Evolutionary conservation across 371 early-diverging fungal genomes (phyloP).

Genomic region (Mucor piriformis): DNA sequence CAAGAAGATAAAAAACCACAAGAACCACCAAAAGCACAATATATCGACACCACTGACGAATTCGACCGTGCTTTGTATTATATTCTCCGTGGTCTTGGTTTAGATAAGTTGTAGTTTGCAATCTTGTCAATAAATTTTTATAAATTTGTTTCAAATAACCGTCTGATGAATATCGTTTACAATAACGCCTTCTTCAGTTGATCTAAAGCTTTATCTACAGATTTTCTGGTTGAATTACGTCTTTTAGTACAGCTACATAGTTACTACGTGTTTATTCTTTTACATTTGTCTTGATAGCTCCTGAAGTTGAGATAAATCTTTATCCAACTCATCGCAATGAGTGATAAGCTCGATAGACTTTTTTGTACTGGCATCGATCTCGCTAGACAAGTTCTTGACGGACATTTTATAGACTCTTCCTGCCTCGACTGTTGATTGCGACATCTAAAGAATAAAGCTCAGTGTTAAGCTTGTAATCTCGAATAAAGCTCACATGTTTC

Average conservation of each 20-base stretch:
- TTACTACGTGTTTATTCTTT: not conserved
- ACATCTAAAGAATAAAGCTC: constrained; percentile 16
- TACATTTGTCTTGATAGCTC: constrained; percentile 31
- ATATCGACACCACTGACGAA: not conserved
- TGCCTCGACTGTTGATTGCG: constrained; percentile 22
- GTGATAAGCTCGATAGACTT: constrained; percentile 26
- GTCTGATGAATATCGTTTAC: not conserved
- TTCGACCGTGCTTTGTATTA: not conserved
- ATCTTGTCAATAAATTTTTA: no score
- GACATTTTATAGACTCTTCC: constrained; percentile 14
- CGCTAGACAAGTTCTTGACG: constrained; percentile 10
- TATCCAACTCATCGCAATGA: constrained; percentile 35
- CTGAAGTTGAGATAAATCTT: constrained; percentile 26
- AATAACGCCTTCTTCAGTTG: constrained; percentile 18
- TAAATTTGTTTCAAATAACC: no score
- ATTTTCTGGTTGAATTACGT: constrained; percentile 15
- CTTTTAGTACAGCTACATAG: not conserved
- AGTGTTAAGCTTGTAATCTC: no score
- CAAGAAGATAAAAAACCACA: not conserved
- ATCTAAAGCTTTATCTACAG: constrained; percentile 25
- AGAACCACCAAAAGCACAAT: not conserved
- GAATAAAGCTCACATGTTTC: constrained; percentile 24
- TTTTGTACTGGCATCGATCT: constrained; percentile 21
- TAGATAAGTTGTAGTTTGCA: not conserved
- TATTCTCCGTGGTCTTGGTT: not conserved